A percentile compares a stretch with the other conserved stretches of the same genome.
Conservation (phyloP, 2,329 filamentous ascomycete species). For the Endoconidiophora polonica region DNA sequence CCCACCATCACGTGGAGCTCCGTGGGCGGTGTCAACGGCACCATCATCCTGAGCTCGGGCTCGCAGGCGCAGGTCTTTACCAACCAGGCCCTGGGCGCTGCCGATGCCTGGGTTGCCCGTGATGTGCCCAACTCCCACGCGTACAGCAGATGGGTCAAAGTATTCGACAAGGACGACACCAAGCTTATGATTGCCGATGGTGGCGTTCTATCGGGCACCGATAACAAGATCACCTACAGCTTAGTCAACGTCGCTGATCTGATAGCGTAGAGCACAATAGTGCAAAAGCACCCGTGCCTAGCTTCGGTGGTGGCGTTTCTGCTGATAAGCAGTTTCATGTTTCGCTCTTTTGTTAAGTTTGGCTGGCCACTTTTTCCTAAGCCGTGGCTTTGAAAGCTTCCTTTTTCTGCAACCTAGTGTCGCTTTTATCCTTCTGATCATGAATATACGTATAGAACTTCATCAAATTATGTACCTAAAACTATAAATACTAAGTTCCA, state of each 20-base stretch:
- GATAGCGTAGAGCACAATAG: slow-evolving; percentile 2
- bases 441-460: not conserved
- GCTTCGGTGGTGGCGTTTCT: not conserved
- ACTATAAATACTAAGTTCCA: slow-evolving; percentile 21
- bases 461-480: not conserved
- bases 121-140: slow-evolving; percentile 21
- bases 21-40: slow-evolving; percentile 28
- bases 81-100: slow-evolving; percentile 25
- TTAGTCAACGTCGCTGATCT: slow-evolving; percentile 17
- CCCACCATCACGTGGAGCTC: slow-evolving; percentile 30
- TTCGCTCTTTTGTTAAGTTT: not conserved
- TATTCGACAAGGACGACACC: slow-evolving; percentile 21
- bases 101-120: slow-evolving; percentile 23
- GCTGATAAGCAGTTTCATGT: not conserved
- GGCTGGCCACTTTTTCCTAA: not conserved
- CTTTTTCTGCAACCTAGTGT: not conserved
- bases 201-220: slow-evolving; percentile 29
- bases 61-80: slow-evolving; percentile 23
- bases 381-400: not conserved
- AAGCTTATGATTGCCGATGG: slow-evolving; percentile 28
- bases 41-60: slow-evolving; percentile 26
- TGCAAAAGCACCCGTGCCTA: not conserved
- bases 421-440: not conserved
- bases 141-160: slow-evolving; percentile 23
- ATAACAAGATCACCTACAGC: slow-evolving; percentile 26